These are phyloP conservation scores for Aspergillus olivimuriae DNA, from an alignment of 495 filamentous ascomycete species.

Conservation along the genomic window DNA sequence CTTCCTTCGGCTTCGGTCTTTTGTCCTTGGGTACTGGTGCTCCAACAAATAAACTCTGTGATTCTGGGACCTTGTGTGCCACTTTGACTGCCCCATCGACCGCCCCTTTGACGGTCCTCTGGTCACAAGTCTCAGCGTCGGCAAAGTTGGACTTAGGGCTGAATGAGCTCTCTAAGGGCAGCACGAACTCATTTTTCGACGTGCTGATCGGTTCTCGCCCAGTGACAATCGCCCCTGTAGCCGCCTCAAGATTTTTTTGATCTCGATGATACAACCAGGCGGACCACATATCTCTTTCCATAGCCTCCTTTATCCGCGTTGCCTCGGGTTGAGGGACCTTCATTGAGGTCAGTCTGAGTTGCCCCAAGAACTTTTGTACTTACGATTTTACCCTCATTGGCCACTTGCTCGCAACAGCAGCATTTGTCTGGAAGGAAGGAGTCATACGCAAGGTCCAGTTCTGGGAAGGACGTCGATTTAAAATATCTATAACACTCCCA, in stretches of 20 bases:
- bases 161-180: neutral
- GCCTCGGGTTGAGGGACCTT: neutral
- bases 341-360: neutral
- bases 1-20: neutral
- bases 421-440: neutral
- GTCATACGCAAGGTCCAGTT: neutral
- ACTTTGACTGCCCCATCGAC: neutral
- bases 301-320: neutral
- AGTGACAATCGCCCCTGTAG: neutral
- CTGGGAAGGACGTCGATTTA: neutral
- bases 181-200: neutral
- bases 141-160: neutral
- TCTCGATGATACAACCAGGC: neutral
- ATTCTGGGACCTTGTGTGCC: neutral
- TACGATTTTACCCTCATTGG: neutral
- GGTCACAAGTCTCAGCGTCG: neutral
- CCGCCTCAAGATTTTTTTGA: neutral
- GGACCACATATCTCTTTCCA: neutral
- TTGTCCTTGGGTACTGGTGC: neutral
- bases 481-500: neutral
- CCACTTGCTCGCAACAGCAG: neutral
- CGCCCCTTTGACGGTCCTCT: neutral
- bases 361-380: neutral
- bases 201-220: neutral
- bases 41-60: neutral